phyloP scores from a whole-genome alignment of 345 rosid genomes.

The Euphorbia lathyris region DNA sequence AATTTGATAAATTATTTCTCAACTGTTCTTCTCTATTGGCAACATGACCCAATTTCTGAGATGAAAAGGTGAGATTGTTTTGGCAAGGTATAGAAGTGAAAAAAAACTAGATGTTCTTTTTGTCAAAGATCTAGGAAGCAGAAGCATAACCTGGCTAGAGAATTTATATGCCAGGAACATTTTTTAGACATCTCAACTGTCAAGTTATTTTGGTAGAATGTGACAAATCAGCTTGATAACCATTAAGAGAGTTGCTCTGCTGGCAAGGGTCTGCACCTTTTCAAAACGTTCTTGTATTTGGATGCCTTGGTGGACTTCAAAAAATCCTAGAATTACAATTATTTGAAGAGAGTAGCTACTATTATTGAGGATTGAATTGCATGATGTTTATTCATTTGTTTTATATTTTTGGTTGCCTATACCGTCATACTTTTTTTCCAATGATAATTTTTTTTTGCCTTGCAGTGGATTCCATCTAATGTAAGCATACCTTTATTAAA shows the following conservation, averaged over 20 bases:
- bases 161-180: background rate
- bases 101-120: background rate
- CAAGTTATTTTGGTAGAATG: background rate
- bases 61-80: background rate
- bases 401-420: background rate
- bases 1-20: background rate
- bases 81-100: background rate
- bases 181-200: background rate
- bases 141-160: background rate
- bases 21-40: background rate
- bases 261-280: background rate
- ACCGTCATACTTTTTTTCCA: background rate
- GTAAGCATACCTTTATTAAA: constrained; percentile 89
- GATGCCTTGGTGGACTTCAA: background rate
- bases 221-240: background rate
- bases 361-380: background rate
- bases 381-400: background rate
- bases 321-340: background rate
- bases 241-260: background rate
- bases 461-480: constrained; percentile 96
- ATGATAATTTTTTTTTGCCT: background rate
- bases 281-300: background rate
- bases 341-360: background rate
- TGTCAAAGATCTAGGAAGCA: background rate
- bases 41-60: background rate